phyloP scores from a whole-genome alignment of 768 basidiomycete species.

The Pleurotus tuoliensis region DNA sequence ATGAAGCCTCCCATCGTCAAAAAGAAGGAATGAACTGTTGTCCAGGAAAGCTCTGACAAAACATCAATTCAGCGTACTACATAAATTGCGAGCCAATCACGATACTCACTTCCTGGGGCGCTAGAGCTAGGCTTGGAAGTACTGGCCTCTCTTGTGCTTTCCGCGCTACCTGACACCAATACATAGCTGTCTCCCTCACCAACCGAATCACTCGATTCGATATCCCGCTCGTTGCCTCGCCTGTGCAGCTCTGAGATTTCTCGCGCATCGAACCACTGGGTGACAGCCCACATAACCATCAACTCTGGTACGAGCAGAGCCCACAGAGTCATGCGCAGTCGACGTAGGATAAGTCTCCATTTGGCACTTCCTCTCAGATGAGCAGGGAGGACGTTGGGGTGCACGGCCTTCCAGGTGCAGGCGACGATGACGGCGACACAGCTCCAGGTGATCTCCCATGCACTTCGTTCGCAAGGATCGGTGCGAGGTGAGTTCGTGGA shows the following conservation, averaged over 20 bases:
- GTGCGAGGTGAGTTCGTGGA: too few relatives aligned
- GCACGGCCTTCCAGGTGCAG: conserved; percentile 21
- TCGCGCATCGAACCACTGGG: conserved; percentile 16
- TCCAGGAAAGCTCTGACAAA: background rate
- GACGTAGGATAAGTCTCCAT: background rate
- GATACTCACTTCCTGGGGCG: background rate
- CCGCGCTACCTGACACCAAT: background rate
- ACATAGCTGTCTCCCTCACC: background rate
- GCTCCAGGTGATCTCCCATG: conserved; percentile 18
- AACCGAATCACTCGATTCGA: background rate
- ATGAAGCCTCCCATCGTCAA: background rate
- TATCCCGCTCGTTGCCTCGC: background rate
- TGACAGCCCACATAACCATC: conserved; percentile 15
- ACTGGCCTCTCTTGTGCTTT: background rate
- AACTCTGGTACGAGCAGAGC: conserved; percentile 22
- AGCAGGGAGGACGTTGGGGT: conserved; percentile 20
- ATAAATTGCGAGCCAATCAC: background rate
- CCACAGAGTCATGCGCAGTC: conserved; percentile 11
- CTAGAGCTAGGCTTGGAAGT: too few relatives aligned
- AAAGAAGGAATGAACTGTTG: background rate
- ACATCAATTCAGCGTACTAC: background rate
- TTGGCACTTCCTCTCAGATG: background rate
- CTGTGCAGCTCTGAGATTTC: background rate
- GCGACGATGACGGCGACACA: conserved; percentile 20
- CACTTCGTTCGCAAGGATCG: too few relatives aligned